These are phyloP conservation scores for Calocera viscosa DNA, from an alignment of 768 basidiomycete genomes.

Conservation along the genomic window DNA sequence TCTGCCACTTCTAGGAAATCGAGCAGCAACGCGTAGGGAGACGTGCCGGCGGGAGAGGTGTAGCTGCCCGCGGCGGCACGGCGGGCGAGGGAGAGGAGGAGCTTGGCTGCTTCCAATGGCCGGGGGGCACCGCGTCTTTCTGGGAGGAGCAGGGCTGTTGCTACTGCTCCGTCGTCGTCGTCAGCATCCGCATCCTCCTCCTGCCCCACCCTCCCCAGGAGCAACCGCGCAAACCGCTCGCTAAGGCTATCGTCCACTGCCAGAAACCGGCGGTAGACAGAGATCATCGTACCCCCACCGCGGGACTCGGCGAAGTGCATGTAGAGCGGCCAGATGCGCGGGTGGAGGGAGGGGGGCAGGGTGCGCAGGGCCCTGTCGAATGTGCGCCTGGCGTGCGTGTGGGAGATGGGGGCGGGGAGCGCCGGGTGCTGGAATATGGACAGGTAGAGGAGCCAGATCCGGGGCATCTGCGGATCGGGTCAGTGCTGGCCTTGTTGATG, in stretches of 20 bases:
- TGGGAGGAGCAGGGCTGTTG: slow-evolving; percentile 12
- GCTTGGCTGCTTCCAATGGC: slow-evolving; percentile 87
- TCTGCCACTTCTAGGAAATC: slow-evolving; percentile 91
- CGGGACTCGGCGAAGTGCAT: slow-evolving; percentile 79
- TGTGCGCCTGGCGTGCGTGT: slow-evolving; percentile 85
- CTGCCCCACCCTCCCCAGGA: slow-evolving; percentile 31
- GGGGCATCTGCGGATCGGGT: slow-evolving; percentile 53
- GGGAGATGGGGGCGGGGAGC: slow-evolving; percentile 70
- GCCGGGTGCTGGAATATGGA: slow-evolving; percentile 79
- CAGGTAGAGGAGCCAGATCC: slow-evolving; percentile 87
- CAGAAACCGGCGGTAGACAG: slow-evolving; percentile 82
- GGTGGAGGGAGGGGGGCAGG: slow-evolving; percentile 82
- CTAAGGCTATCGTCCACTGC: slow-evolving; percentile 67
- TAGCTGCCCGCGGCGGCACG: slow-evolving; percentile 76
- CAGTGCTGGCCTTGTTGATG: slow-evolving; percentile 6
- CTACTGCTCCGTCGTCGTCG: not conserved
- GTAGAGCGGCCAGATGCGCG: slow-evolving; percentile 85
- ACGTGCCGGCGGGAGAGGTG: slow-evolving; percentile 80
- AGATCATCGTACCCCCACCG: slow-evolving; percentile 65
- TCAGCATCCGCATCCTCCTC: not conserved
- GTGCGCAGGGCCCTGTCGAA: slow-evolving; percentile 91
- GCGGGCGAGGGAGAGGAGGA: slow-evolving; percentile 69
- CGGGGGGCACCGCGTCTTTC: slow-evolving; percentile 43
- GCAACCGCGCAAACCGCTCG: slow-evolving; percentile 59
- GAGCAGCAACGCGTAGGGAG: slow-evolving; percentile 83